phyloP scores from a whole-genome alignment of 192 early-diverging fungal species.

The Umbelopsis vinacea region DNA sequence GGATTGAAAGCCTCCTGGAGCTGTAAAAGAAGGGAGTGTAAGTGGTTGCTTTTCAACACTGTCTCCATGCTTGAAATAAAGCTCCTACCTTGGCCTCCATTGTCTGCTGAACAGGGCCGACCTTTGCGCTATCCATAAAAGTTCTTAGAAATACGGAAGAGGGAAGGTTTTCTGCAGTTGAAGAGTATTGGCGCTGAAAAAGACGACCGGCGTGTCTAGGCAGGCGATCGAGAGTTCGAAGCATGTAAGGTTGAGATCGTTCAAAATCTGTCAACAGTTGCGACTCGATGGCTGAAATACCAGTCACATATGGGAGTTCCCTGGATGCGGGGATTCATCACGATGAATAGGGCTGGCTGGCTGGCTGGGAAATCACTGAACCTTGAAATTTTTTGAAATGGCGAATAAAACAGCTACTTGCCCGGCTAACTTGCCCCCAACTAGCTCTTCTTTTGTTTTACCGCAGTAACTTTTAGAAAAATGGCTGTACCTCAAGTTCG shows the following conservation, averaged over 20 bases:
- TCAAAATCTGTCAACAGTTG: background rate
- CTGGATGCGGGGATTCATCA: no score
- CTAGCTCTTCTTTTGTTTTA: background rate
- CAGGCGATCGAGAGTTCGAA: conserved; percentile 7
- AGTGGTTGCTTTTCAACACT: background rate
- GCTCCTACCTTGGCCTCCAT: conserved; percentile 38
- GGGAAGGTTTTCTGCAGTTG: conserved; percentile 6
- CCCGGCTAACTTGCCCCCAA: no score
- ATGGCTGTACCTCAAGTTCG: conserved; percentile 21
- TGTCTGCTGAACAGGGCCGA: conserved; percentile 35
- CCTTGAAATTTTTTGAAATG: background rate
- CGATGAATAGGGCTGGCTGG: no score
- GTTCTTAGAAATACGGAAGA: conserved; percentile 35
- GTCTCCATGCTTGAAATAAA: background rate
- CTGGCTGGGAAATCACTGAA: background rate
- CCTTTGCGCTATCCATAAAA: conserved; percentile 32
- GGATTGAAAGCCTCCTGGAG: conserved; percentile 58
- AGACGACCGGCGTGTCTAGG: conserved; percentile 8
- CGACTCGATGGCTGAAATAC: background rate
- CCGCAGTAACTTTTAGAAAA: background rate
- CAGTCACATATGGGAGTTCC: background rate
- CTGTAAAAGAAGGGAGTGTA: background rate
- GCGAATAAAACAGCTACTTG: no score
- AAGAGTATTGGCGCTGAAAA: conserved; percentile 7
- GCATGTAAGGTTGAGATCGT: background rate